Conservation (phyloP, 2,329 filamentous ascomycete species). For the Cercospora sp. region DNA sequence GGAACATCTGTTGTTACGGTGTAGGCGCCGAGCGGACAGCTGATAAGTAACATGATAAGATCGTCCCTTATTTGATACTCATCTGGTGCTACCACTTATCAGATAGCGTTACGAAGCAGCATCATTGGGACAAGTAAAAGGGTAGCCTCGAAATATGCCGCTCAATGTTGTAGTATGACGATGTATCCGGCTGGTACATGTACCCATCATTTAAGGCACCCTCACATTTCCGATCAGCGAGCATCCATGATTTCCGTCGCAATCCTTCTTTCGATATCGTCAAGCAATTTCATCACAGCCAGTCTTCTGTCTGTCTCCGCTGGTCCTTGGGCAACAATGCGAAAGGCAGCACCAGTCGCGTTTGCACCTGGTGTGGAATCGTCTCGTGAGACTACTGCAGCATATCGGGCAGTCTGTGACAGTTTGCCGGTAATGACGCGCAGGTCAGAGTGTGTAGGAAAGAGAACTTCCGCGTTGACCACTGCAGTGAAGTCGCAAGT, state of each 20-base stretch:
- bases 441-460: slow-evolving; percentile 25
- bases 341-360: slow-evolving; percentile 22
- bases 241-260: slow-evolving; percentile 28
- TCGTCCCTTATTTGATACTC: too few relatives aligned
- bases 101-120: too few relatives aligned
- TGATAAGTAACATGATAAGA: too few relatives aligned
- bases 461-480: slow-evolving; percentile 30
- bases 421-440: slow-evolving; percentile 28
- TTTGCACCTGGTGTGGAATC: slow-evolving; percentile 21
- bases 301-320: slow-evolving; percentile 22
- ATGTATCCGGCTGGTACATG: too few relatives aligned
- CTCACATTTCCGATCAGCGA: not conserved
- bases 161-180: too few relatives aligned
- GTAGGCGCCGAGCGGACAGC: too few relatives aligned
- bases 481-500: slow-evolving; percentile 19
- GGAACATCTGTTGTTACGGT: too few relatives aligned
- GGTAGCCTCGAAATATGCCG: too few relatives aligned
- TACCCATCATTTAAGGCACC: not conserved
- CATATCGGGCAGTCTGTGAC: slow-evolving; percentile 21
- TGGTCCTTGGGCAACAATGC: slow-evolving; percentile 28
- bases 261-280: slow-evolving; percentile 29
- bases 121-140: too few relatives aligned
- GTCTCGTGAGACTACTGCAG: slow-evolving; percentile 24
- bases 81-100: too few relatives aligned
- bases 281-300: slow-evolving; percentile 29